Percentiles rank a stretch among this genome's conserved stretches.
phyloP scores from a whole-genome alignment of 306 rosid genomes.

The Styphnolobium japonicum region DNA sequence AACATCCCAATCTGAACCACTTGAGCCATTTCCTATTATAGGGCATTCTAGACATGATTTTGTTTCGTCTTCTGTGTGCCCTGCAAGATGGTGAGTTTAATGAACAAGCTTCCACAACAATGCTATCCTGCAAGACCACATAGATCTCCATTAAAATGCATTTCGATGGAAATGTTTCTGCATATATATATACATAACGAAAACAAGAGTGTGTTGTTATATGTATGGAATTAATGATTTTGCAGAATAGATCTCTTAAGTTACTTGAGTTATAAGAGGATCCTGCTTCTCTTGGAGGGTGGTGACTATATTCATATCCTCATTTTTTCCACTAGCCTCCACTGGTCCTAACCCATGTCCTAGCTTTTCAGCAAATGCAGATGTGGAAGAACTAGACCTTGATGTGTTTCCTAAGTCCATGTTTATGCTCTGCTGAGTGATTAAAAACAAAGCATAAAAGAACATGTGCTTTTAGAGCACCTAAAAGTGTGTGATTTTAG shows the following conservation, averaged over 20 bases:
- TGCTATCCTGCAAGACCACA: constrained; percentile 26
- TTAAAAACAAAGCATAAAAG: neutral
- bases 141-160: neutral
- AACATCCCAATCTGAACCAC: constrained; percentile 31
- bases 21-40: constrained; percentile 27
- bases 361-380: neutral
- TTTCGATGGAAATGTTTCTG: neutral
- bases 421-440: constrained; percentile 26
- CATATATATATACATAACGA: neutral
- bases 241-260: neutral
- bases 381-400: constrained; percentile 29
- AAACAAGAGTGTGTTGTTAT: neutral
- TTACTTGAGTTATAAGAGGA: neutral
- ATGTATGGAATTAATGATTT: neutral
- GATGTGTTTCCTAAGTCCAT: constrained; percentile 33
- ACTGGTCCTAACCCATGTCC: neutral
- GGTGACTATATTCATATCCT: no score
- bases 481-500: no score
- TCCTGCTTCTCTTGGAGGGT: constrained; percentile 4
- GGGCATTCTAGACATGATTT: neutral
- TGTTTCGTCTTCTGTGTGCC: neutral
- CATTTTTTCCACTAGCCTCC: neutral
- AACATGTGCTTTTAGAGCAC: neutral
- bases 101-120: constrained; percentile 5
- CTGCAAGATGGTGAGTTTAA: constrained; percentile 14